Base-by-base conservation (phyloP, 2,329 filamentous ascomycete species). In the Ophiognomonia clavigignenti-juglandacearum region DNA sequence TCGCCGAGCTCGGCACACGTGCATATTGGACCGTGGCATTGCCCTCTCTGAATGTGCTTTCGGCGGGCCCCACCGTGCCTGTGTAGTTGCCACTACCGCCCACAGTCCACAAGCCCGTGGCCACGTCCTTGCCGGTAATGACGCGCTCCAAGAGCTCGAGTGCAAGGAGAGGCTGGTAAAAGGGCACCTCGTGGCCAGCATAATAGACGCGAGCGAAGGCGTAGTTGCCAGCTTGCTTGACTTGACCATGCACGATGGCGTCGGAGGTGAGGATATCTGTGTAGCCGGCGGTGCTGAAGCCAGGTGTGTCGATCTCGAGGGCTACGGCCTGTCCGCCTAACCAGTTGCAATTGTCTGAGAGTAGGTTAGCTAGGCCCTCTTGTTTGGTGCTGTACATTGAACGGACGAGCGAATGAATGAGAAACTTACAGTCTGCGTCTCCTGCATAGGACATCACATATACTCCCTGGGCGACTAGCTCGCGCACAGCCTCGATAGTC, bases 131-230 rank as follows among this genome's bases (percentile, higher is more conserved):
- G n/a, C 71, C 66, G 10, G 57, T 54, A 47, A 79, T 61, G 10
- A 68, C 69, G 11, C 75, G 67, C 59, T 71, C 63, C 52, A 78
- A 75, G 50, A 77, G 64, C 51, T 70, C 68, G 11, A 77, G 60
- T 7, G 74, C 60, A 11, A 66, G 70, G 26, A 72, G 61, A 4
- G 69, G 77, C 56, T 78, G 75, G 58, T 79, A 79, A 57, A 77
- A 78, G 0, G 75, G 75, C 24, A 69, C 67, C 55, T 68, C 64
- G 54, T 70, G 67, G 8, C 66, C 67, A 19, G 59, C 58, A 47
- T 68, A 60, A 55, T 65, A 69, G 52, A 78, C 65, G 20, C 75
- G 65, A 6, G 70, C 64, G 57, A 77, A 76, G 38, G 66, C 70
- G 59, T 72, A 77, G 45, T 68, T 67, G 14, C 67, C 74, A 4